A percentile compares a stretch with the other conserved stretches of the same genome.
phyloP scores from a whole-genome alignment of 1,139 yeast species.

The Spencermartinsiella ligniputridi region DNA sequence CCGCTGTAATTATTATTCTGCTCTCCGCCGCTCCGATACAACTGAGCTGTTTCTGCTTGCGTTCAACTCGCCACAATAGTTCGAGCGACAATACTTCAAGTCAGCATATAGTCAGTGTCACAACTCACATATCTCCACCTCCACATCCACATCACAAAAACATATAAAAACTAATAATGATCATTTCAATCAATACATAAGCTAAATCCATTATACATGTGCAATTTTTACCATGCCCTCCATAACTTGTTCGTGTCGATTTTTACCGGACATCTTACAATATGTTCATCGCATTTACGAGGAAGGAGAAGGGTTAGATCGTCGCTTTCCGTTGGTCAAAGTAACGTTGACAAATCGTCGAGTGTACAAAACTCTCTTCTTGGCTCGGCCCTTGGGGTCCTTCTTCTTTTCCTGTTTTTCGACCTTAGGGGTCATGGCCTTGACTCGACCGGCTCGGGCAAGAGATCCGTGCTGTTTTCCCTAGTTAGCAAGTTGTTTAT shows the following conservation, averaged over 20 bases:
- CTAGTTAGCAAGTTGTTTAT: no score
- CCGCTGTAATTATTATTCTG: no score
- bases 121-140: no score
- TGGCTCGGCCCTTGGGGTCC: constrained; percentile 86
- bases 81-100: no score
- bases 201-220: neutral
- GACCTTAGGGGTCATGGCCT: constrained; percentile 97
- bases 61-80: no score
- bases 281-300: constrained; percentile 33
- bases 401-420: constrained; percentile 81
- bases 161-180: neutral
- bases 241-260: no score
- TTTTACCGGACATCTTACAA: no score
- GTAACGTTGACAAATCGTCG: constrained; percentile 99
- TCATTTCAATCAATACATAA: constrained; percentile 3
- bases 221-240: neutral
- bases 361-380: constrained; percentile 98
- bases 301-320: constrained; percentile 90
- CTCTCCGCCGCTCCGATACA: no score
- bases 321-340: constrained; percentile 97
- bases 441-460: constrained; percentile 99
- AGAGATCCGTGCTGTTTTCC: constrained; percentile 99
- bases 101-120: no score
- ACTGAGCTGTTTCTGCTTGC: no score
- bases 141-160: neutral